phyloP scores from a whole-genome alignment of 257 asterid species.

The Solanum pennellii region DNA sequence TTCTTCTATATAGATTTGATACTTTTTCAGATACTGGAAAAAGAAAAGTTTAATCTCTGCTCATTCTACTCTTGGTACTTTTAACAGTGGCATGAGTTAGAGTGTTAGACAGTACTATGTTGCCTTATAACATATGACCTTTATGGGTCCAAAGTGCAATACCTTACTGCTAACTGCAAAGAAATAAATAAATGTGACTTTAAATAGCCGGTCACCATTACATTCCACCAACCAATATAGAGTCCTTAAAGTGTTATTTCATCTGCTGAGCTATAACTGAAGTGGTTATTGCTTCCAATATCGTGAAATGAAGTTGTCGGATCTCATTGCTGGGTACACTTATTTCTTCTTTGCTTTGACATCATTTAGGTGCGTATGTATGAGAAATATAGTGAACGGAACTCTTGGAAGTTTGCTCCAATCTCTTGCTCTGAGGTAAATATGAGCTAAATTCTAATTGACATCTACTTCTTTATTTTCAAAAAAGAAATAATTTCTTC shows the following conservation, averaged over 20 bases:
- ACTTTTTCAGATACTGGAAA: neutral
- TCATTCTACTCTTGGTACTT: neutral
- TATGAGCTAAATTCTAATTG: neutral
- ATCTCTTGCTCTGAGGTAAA: slow-evolving; percentile 89
- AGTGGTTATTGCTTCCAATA: neutral
- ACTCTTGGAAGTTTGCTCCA: slow-evolving; percentile 58
- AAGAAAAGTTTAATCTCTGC: neutral
- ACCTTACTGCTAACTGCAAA: neutral
- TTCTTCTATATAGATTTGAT: neutral
- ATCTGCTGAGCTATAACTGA: neutral
- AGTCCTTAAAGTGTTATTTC: neutral
- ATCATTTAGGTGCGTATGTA: slow-evolving; percentile 72
- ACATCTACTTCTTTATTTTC: neutral
- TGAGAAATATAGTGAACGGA: slow-evolving; percentile 73
- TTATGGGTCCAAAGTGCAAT: neutral
- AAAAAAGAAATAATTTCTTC: slow-evolving; percentile 9
- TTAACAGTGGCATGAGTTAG: neutral
- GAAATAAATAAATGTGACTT: neutral
- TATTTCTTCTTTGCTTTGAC: neutral
- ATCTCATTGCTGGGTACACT: neutral
- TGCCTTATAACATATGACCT: neutral
- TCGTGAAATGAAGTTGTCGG: neutral
- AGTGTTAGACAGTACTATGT: neutral
- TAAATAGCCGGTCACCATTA: neutral
- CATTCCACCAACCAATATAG: neutral